A percentile compares a stretch with the other conserved stretches of the same genome.
Conservation (phyloP, 2,329 filamentous ascomycete genomes). For the Cladosporium cucumerinum region DNA sequence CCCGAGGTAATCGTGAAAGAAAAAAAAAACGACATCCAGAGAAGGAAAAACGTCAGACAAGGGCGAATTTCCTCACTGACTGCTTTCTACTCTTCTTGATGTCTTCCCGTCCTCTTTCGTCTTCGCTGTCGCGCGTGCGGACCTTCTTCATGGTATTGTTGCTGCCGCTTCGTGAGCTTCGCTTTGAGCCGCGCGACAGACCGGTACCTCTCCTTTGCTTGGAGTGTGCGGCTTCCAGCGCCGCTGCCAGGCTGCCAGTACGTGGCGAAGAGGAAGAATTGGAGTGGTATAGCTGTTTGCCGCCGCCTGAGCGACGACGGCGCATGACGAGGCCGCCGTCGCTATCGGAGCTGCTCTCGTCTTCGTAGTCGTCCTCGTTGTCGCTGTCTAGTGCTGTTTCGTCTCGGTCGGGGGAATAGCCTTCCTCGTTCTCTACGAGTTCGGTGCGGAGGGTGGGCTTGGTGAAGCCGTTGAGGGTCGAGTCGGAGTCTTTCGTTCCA, state of each 20-base stretch:
- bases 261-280: constrained; percentile 8
- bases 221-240: constrained; percentile 16
- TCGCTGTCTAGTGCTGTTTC: constrained; percentile 40
- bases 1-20: neutral
- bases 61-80: neutral
- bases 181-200: constrained; percentile 34
- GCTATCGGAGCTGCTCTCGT: constrained; percentile 38
- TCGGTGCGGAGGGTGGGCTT: constrained; percentile 20
- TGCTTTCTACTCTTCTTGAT: constrained; percentile 23
- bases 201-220: constrained; percentile 32
- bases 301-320: constrained; percentile 28
- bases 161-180: constrained; percentile 46
- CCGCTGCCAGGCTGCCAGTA: constrained; percentile 12
- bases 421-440: constrained; percentile 30
- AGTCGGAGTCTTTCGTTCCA: constrained; percentile 37
- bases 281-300: neutral
- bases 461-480: constrained; percentile 33
- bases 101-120: constrained; percentile 24
- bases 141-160: constrained; percentile 51
- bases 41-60: neutral
- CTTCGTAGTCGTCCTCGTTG: constrained; percentile 36
- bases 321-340: constrained; percentile 41
- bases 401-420: constrained; percentile 38
- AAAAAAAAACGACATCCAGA: no score
- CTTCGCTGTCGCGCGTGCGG: constrained; percentile 30